Percentiles rank a stretch among this genome's conserved stretches.
phyloP scores from a whole-genome alignment of 768 basidiomycete species.

The Pulveroboletus frians region DNA sequence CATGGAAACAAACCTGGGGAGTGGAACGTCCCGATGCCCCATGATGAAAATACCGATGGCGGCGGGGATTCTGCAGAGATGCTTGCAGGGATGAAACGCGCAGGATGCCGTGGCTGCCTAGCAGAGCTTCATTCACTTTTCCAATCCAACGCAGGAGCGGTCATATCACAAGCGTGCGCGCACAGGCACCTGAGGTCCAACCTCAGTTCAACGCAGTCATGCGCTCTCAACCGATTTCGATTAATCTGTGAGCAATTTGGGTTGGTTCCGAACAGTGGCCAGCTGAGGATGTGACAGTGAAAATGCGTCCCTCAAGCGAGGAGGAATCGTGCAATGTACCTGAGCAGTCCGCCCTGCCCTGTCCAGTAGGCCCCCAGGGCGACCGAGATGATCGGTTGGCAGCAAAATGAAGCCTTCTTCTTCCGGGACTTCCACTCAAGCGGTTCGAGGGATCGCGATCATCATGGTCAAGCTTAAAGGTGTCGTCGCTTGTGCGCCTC shows the following conservation, averaged over 20 bases:
- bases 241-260: neutral
- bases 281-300: neutral
- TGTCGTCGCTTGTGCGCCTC: conserved; percentile 25
- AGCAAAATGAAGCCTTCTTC: conserved; percentile 20
- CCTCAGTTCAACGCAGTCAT: conserved; percentile 10
- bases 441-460: conserved; percentile 29
- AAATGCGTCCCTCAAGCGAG: neutral
- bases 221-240: conserved; percentile 1
- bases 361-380: neutral
- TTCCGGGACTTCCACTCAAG: conserved; percentile 20
- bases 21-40: conserved; percentile 3
- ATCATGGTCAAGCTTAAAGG: conserved; percentile 19
- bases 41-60: conserved; percentile 1
- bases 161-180: neutral
- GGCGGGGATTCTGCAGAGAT: neutral
- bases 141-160: neutral
- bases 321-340: neutral
- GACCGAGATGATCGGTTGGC: conserved; percentile 17
- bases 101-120: conserved; percentile 1
- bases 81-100: conserved; percentile 1
- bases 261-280: conserved; percentile 1
- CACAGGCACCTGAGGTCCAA: conserved; percentile 19
- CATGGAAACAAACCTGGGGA: conserved; percentile 19
- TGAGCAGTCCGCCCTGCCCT: neutral
- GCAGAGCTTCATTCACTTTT: conserved; percentile 1